Percentiles rank a stretch among this genome's conserved stretches.
phyloP scores from a whole-genome alignment of 768 basidiomycete genomes.

The Glaciozyma martinii region DNA sequence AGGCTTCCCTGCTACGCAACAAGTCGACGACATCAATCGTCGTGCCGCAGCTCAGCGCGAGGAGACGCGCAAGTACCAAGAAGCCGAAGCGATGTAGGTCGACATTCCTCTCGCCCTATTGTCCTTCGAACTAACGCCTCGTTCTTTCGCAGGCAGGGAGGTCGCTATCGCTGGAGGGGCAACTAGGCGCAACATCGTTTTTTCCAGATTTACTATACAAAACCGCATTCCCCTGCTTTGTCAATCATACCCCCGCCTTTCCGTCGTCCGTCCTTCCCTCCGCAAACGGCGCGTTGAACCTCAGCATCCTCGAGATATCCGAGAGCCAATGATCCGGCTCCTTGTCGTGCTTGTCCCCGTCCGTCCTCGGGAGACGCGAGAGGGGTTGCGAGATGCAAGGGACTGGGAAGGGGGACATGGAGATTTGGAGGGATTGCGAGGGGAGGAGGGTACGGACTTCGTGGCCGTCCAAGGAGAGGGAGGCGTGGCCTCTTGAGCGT shows the following conservation, averaged over 20 bases:
- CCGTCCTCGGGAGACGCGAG: constrained; percentile 50
- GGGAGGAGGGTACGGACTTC: constrained; percentile 71
- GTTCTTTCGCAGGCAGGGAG: too few relatives aligned
- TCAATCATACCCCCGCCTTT: neutral
- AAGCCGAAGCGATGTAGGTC: constrained; percentile 50
- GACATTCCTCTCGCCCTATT: neutral
- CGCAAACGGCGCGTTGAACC: constrained; percentile 85
- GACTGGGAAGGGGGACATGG: constrained; percentile 77
- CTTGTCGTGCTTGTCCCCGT: neutral
- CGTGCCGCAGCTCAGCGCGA: constrained; percentile 63
- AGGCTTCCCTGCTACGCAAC: constrained; percentile 79
- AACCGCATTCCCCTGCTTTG: too few relatives aligned
- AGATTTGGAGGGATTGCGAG: constrained; percentile 75
- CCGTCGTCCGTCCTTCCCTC: neutral
- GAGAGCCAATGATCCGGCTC: constrained; percentile 62
- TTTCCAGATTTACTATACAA: too few relatives aligned
- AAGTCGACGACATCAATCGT: constrained; percentile 64
- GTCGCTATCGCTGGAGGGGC: too few relatives aligned
- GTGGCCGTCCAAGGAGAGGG: constrained; percentile 88
- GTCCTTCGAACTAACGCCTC: too few relatives aligned
- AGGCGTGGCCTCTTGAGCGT: constrained; percentile 72
- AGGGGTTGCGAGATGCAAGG: constrained; percentile 83
- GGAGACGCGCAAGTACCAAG: constrained; percentile 48
- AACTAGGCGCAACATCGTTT: too few relatives aligned
- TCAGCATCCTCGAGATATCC: constrained; percentile 86